Base-by-base conservation (phyloP, 768 basidiomycete genomes). In the Sarcomyxa edulis region DNA sequence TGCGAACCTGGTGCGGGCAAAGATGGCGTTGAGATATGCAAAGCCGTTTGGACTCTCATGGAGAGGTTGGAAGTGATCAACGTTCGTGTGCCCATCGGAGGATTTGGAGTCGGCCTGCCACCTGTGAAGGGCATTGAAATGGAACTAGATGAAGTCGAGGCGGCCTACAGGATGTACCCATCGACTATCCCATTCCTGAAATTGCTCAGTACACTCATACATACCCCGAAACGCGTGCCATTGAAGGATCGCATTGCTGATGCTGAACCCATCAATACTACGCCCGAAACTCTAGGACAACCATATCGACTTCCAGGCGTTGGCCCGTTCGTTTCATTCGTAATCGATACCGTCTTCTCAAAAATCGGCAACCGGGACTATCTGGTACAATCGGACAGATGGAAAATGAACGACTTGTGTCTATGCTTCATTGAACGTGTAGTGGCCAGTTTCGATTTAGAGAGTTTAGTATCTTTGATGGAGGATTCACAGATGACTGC, bases 71-170 rank as follows among this genome's bases (percentile, higher is more conserved):
- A 93, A 51, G 79, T 93, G 23, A 87, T 83, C 57, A 87, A 88
- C 46, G 80, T 88, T 7, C 77, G 84, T 21, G 56, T 65, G 0
- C 53, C 61, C 6, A 40, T 66, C 5, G 43, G 56, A 1, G 62
- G 70, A 3, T 64, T 67, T 10, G 66, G 69, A 11, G 50, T 65
- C 18, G 58, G 69, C 29, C 18, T 83, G 6, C 67, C 76, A 3
- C 68, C 81, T 15, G 73, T 74, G 8, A 84, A 82, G 52, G 91
- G 93, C 0, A 81, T 92, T 3, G 82, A 94, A 46, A 74, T 85
- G 4, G 91, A 95, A 55, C 61, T 97, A 46, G 91, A 93, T 48
- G 84, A 91, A 48, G 78, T 93, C 37, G 95, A 98, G 59, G 66
- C 86, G 10, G 69, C 72, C 4, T 77, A 83, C 53, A 75, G 76